Base-by-base conservation (phyloP, 768 basidiomycete species). In the Psilocybe sp. region DNA sequence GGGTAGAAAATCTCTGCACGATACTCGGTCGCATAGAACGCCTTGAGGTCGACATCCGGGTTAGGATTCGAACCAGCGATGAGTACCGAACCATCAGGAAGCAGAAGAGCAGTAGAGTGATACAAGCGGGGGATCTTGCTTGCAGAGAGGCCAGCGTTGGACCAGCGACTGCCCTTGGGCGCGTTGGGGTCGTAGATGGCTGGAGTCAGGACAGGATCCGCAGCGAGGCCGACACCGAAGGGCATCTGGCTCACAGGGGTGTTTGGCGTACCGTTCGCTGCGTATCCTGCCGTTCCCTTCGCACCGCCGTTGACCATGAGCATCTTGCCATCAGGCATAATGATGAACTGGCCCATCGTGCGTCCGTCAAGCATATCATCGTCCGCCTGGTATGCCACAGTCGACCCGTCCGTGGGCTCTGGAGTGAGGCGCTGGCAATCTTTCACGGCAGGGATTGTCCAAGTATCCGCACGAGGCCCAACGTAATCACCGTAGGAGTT, bases 11-110 rank as follows among this genome's bases (percentile, higher is more conserved):
- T 78, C 65, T 96, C 93, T 1, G 87, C 84, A 18, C 81, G 73
- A 60, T 94, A 95, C 31, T 85, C 82, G 1, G 92, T 93, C 1
- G 85, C 81, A 74, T 75, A 93, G 40, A 74, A 40, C 13, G 79
- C 78, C 15, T 70, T 66, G 19, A 72, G 52, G 60, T 87, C 84
- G 50, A 88, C 85, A 57, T 98, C 94, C 31, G 88, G 76, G 63
- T 95, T 95, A 1, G 95, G 93, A 71, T 98, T 98, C 32, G 91
- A 92, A 5, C 96, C 96, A 20, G 91, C 92, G 57, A 96, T 78
- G 46, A 97, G 65, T 35, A 98, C 85, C 2, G 88, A 89, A 0
- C 81, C 90, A 51, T 89, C 93, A 5, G 92, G 87, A n/a, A 98
- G 80, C 28, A 98, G 78, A 15, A 95, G 78, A 7, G 93, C 94